Conservation (phyloP, 306 rosid species). For the Pterocarpus macrocarpus region DNA sequence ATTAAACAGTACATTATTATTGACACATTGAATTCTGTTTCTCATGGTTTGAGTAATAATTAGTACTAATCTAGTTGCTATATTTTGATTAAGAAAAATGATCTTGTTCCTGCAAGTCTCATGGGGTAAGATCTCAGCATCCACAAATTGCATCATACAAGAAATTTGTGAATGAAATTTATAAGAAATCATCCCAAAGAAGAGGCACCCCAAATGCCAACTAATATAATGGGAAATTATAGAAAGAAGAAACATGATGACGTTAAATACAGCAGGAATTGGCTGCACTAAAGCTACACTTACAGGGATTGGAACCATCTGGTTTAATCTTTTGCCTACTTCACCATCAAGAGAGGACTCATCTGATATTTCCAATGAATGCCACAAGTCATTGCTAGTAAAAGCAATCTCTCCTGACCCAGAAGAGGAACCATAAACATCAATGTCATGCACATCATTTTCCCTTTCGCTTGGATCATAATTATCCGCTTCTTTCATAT, state of each 20-base stretch:
- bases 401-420: constrained; percentile 53
- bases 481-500: constrained; percentile 50
- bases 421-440: constrained; percentile 51
- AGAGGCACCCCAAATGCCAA: constrained; percentile 13
- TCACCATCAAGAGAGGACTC: constrained; percentile 91
- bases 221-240: constrained; percentile 18
- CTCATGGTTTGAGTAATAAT: constrained; percentile 8
- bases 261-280: constrained; percentile 23
- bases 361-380: constrained; percentile 71
- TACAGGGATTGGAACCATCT: constrained; percentile 91
- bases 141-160: not conserved
- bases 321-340: constrained; percentile 87
- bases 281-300: constrained; percentile 51
- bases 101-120: constrained; percentile 3
- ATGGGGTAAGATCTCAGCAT: constrained; percentile 9
- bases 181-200: constrained; percentile 13
- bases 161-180: constrained; percentile 4
- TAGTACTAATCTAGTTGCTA: constrained; percentile 13
- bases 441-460: constrained; percentile 53
- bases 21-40: constrained; percentile 16
- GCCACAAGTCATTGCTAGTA: constrained; percentile 54
- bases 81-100: constrained; percentile 19
- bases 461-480: constrained; percentile 47
- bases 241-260: constrained; percentile 1
- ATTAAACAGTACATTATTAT: constrained; percentile 28